phyloP scores from a whole-genome alignment of 1,139 yeast species.

The Sugiyamaella grinbergsii region DNA sequence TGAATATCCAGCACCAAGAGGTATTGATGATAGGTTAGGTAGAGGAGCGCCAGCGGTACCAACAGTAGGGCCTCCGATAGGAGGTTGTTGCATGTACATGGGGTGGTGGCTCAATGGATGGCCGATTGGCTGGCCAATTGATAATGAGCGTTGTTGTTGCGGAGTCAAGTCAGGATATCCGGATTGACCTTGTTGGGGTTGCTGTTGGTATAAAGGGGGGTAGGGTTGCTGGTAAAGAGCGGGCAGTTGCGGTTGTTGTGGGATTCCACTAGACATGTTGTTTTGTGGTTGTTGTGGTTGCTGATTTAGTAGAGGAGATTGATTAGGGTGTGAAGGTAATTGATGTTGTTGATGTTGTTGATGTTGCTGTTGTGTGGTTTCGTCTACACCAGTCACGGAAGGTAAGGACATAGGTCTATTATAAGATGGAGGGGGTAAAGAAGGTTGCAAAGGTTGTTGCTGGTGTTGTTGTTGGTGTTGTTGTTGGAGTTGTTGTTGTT shows the following conservation, averaged over 20 bases:
- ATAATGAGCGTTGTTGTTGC: conserved; percentile 21
- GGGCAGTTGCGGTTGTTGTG: conserved; percentile 13
- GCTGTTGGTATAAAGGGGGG: conserved; percentile 19
- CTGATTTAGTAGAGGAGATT: not conserved
- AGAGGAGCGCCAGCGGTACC: conserved; percentile 18
- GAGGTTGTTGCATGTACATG: conserved; percentile 19
- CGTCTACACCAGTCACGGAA: conserved; percentile 10
- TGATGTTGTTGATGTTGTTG: conserved; percentile 19
- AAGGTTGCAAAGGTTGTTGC: conserved; percentile 21
- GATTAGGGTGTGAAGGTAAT: conserved; percentile 8
- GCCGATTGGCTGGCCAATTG: conserved; percentile 18
- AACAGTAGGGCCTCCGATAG: conserved; percentile 3
- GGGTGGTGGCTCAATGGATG: conserved; percentile 18
- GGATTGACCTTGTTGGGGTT: conserved; percentile 19
- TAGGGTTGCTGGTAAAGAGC: conserved; percentile 19
- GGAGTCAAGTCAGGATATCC: conserved; percentile 9
- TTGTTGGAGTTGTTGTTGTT: conserved; percentile 20
- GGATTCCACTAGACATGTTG: conserved; percentile 10
- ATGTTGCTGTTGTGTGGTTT: conserved; percentile 7
- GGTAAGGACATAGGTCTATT: conserved; percentile 21
- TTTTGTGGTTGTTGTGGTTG: conserved; percentile 1
- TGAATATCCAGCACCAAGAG: conserved; percentile 3
- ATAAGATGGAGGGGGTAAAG: conserved; percentile 24
- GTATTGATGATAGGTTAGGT: conserved; percentile 11
- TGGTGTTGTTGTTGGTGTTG: conserved; percentile 18